These are phyloP conservation scores for Cadophora gregata DNA, from an alignment of 2,329 filamentous ascomycete species.

Conservation along the genomic window DNA sequence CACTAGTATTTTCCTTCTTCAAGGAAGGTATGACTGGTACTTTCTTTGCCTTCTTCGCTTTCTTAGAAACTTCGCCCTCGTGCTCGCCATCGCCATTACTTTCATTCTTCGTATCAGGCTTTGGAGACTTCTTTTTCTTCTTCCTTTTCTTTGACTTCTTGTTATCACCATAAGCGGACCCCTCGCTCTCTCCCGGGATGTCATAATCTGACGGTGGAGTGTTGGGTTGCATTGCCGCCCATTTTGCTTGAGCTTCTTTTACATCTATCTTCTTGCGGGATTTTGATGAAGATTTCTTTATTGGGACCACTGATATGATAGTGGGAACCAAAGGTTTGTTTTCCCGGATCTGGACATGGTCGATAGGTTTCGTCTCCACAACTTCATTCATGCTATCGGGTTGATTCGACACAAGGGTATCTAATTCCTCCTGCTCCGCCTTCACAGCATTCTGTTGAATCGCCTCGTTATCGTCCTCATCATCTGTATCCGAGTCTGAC, in stretches of 20 bases:
- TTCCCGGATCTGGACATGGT: slow-evolving; percentile 29
- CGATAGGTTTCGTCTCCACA: slow-evolving; percentile 26
- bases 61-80: too few relatives aligned
- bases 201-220: slow-evolving; percentile 19
- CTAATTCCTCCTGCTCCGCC: slow-evolving; percentile 33
- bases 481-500: slow-evolving; percentile 69
- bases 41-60: slow-evolving; percentile 26
- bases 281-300: slow-evolving; percentile 23
- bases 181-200: slow-evolving; percentile 4
- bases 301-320: slow-evolving; percentile 21
- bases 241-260: slow-evolving; percentile 38
- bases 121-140: slow-evolving; percentile 6
- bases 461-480: slow-evolving; percentile 40
- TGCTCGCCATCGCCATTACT: slow-evolving; percentile 9
- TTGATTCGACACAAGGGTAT: slow-evolving; percentile 25
- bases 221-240: slow-evolving; percentile 40
- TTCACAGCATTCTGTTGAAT: slow-evolving; percentile 29
- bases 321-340: slow-evolving; percentile 31
- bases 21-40: slow-evolving; percentile 45
- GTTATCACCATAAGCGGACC: slow-evolving; percentile 20
- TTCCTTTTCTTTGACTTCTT: slow-evolving; percentile 20
- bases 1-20: slow-evolving; percentile 57
- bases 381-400: slow-evolving; percentile 28
- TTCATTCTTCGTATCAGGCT: slow-evolving; percentile 25
- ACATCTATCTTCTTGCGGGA: slow-evolving; percentile 35